Conservation (phyloP, 129 eudicot species). For the Pseudognaphalium luteoalbum region DNA sequence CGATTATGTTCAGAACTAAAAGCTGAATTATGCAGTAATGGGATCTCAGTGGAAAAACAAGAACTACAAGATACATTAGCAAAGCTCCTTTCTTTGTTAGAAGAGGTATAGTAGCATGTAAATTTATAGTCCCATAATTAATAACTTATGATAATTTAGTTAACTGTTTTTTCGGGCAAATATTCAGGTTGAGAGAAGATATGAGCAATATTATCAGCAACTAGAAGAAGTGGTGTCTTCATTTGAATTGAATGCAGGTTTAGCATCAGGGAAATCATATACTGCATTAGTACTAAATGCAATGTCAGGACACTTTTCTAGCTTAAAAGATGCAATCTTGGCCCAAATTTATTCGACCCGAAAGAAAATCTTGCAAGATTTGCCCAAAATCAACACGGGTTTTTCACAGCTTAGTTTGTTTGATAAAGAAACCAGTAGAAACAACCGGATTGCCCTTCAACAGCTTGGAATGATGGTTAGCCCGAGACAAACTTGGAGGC, state of each 20-base stretch:
- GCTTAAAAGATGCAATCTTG: slow-evolving; percentile 68
- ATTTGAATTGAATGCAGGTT: slow-evolving; percentile 78
- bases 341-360: slow-evolving; percentile 55
- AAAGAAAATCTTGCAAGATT: slow-evolving; percentile 47
- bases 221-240: slow-evolving; percentile 71
- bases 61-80: slow-evolving; percentile 58
- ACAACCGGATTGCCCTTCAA: slow-evolving; percentile 64
- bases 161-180: slow-evolving; percentile 9
- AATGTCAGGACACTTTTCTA: slow-evolving; percentile 82
- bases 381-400: slow-evolving; percentile 62
- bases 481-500: slow-evolving; percentile 81
- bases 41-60: slow-evolving; percentile 51
- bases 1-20: slow-evolving; percentile 56
- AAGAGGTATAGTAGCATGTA: slow-evolving; percentile 52
- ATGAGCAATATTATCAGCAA: slow-evolving; percentile 65
- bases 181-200: slow-evolving; percentile 80
- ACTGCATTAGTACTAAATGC: slow-evolving; percentile 89
- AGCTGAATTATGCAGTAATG: slow-evolving; percentile 54
- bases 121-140: background rate
- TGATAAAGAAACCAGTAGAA: slow-evolving; percentile 46
- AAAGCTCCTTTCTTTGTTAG: slow-evolving; percentile 70
- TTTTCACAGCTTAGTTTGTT: slow-evolving; percentile 70
- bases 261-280: slow-evolving; percentile 79
- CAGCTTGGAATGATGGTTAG: slow-evolving; percentile 67
- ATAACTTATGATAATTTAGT: background rate